Percentiles rank a stretch among this genome's conserved stretches.
Conservation (phyloP, 345 rosid species). For the Raphanus raphanistrum region DNA sequence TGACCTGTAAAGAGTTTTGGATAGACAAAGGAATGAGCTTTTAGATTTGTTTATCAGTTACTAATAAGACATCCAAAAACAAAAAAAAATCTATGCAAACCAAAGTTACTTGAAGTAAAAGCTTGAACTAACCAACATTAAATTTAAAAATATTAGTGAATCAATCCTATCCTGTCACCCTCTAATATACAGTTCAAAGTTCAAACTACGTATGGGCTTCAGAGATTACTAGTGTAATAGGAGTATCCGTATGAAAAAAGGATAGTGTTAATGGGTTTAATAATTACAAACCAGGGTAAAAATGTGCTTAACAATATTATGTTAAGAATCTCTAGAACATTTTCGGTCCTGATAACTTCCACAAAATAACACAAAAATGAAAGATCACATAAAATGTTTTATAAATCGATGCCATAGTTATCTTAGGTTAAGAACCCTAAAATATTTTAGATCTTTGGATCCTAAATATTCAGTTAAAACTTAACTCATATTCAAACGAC, state of each 20-base stretch:
- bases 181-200: too few species aligned
- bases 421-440: background rate
- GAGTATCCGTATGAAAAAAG: too few species aligned
- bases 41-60: background rate
- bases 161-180: too few species aligned
- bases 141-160: too few species aligned
- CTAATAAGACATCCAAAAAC: background rate
- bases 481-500: too few species aligned
- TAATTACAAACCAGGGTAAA: too few species aligned
- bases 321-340: background rate
- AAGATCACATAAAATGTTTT: background rate
- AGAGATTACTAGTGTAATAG: background rate
- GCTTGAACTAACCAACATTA: background rate
- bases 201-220: background rate
- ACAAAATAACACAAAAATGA: background rate
- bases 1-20: conserved; percentile 8
- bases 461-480: too few species aligned
- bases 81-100: background rate
- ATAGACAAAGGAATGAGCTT: background rate
- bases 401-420: background rate
- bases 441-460: background rate
- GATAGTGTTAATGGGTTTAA: too few species aligned
- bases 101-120: background rate
- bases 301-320: background rate
- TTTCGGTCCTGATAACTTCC: background rate